phyloP scores from a whole-genome alignment of 495 filamentous ascomycete species.

The Cryomyces antarcticus region DNA sequence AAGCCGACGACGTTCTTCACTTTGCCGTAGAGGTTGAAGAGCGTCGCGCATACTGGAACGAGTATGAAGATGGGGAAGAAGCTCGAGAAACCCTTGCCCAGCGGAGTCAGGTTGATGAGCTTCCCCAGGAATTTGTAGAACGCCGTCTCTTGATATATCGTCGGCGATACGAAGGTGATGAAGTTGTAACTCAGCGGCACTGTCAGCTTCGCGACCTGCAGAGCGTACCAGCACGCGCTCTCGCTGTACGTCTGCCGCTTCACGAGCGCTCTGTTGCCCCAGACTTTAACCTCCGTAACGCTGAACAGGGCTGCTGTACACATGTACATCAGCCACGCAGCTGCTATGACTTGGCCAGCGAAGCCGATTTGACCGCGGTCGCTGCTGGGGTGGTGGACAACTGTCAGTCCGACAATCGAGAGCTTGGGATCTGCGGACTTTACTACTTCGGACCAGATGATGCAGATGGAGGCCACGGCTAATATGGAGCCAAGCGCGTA shows the following conservation, averaged over 20 bases:
- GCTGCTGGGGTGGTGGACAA: slow-evolving; percentile 54
- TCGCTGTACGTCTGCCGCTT: slow-evolving; percentile 77
- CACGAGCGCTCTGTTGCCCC: slow-evolving; percentile 83
- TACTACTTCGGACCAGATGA: slow-evolving; percentile 84
- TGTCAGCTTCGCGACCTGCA: slow-evolving; percentile 72
- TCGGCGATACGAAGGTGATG: slow-evolving; percentile 57
- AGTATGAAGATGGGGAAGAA: slow-evolving; percentile 78
- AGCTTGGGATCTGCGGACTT: slow-evolving; percentile 53
- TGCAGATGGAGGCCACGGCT: slow-evolving; percentile 51
- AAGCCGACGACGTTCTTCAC: slow-evolving; percentile 63
- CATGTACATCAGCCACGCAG: slow-evolving; percentile 89
- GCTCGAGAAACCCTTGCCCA: slow-evolving; percentile 68
- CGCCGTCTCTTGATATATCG: slow-evolving; percentile 44
- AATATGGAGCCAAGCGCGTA: slow-evolving; percentile 42
- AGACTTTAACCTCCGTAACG: slow-evolving; percentile 76
- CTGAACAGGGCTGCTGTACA: slow-evolving; percentile 64
- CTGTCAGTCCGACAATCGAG: slow-evolving; percentile 66
- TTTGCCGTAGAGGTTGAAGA: slow-evolving; percentile 72
- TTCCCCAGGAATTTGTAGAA: slow-evolving; percentile 77
- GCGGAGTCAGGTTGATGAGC: slow-evolving; percentile 63
- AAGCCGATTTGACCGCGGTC: slow-evolving; percentile 55
- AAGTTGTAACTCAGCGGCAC: slow-evolving; percentile 93
- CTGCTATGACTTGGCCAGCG: slow-evolving; percentile 62
- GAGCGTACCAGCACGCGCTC: slow-evolving; percentile 84
- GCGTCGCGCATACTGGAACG: slow-evolving; percentile 57